Conservation (phyloP, 176 grass and related monocot species). For the Chrysopogon serrulatus region DNA sequence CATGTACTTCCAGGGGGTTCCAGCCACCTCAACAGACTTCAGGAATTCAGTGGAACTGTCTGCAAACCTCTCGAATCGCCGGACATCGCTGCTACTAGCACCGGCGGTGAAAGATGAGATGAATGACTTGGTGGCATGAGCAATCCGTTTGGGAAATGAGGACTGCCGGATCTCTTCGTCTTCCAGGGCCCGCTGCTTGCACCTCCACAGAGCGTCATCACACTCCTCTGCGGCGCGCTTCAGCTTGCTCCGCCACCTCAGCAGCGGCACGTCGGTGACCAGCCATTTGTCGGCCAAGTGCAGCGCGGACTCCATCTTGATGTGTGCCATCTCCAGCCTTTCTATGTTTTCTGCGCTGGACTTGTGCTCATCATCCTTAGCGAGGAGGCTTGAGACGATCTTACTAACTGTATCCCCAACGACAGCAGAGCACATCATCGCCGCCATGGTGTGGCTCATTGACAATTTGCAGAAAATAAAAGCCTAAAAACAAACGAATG, state of each 20-base stretch:
- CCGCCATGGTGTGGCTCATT: not conserved
- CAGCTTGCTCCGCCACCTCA: not conserved
- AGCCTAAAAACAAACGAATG: too few relatives aligned
- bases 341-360: not conserved
- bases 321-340: slow-evolving; percentile 10
- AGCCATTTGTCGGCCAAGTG: not conserved
- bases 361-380: not conserved
- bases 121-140: not conserved
- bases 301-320: not conserved
- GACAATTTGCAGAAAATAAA: not conserved
- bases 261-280: not conserved
- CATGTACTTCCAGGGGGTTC: not conserved
- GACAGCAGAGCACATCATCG: not conserved
- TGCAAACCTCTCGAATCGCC: not conserved
- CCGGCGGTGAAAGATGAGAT: not conserved
- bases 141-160: not conserved
- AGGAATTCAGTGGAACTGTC: not conserved
- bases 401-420: not conserved
- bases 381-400: not conserved
- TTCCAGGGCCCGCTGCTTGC: not conserved
- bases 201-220: not conserved
- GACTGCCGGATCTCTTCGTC: not conserved
- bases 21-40: not conserved
- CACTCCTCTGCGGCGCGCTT: not conserved
- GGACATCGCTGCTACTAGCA: not conserved